These are phyloP conservation scores for Phaeotremella skinneri DNA, from an alignment of 768 basidiomycete genomes.

Conservation along the genomic window DNA sequence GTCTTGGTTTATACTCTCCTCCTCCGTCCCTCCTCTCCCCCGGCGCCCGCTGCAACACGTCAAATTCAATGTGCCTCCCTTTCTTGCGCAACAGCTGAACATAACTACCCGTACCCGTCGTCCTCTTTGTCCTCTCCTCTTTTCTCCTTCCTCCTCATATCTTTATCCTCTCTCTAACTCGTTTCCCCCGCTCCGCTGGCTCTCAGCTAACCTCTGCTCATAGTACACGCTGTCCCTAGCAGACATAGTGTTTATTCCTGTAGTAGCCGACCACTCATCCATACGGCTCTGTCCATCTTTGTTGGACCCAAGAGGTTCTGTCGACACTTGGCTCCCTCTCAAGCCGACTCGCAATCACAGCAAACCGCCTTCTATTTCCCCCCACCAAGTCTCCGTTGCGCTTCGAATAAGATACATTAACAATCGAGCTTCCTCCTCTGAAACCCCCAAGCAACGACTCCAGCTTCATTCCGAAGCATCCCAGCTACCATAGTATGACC, in stretches of 20 bases:
- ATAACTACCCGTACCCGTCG: no score
- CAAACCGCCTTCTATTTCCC: no score
- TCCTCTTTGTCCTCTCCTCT: no score
- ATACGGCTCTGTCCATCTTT: not conserved
- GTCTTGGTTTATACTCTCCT: not conserved
- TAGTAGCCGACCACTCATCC: not conserved
- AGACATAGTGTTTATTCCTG: not conserved
- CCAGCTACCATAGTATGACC: not conserved
- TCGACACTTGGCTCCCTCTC: not conserved
- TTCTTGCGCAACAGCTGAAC: not conserved
- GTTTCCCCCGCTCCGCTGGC: no score
- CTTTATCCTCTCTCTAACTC: not conserved
- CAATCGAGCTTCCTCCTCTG: no score
- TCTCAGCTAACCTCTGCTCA: not conserved
- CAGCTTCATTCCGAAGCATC: no score
- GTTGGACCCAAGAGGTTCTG: not conserved
- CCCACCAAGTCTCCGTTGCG: no score
- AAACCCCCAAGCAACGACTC: no score
- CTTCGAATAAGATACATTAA: no score
- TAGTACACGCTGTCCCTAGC: not conserved
- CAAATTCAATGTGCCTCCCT: not conserved
- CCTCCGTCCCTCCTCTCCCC: not conserved
- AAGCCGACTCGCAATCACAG: no score
- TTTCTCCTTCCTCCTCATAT: not conserved
- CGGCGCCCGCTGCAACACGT: not conserved